These are phyloP conservation scores for Colletotrichum gigasporum DNA, from an alignment of 2,329 filamentous ascomycete species.

Conservation along the genomic window DNA sequence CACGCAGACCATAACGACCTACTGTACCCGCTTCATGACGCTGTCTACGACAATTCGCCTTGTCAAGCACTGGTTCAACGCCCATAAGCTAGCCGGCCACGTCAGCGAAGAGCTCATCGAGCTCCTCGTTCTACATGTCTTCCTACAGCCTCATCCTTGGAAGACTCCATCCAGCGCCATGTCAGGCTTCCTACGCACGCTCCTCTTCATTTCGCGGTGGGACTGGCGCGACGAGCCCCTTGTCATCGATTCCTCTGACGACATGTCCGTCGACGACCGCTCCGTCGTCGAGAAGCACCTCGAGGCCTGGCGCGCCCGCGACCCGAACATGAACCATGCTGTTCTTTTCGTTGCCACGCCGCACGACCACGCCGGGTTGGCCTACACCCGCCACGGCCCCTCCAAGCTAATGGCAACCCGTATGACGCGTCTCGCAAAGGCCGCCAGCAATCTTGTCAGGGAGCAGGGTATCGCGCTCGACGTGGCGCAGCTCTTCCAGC, in stretches of 20 bases:
- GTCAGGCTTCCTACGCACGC: slow-evolving; percentile 82
- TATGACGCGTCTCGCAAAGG: slow-evolving; percentile 83
- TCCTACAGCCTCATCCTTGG: slow-evolving; percentile 86
- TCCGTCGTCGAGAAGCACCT: slow-evolving; percentile 75
- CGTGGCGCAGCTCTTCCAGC: slow-evolving; percentile 73
- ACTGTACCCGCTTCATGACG: slow-evolving; percentile 81
- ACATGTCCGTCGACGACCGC: slow-evolving; percentile 69
- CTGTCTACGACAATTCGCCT: slow-evolving; percentile 86
- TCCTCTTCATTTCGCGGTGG: slow-evolving; percentile 85
- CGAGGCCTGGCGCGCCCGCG: slow-evolving; percentile 85
- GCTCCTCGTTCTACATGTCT: slow-evolving; percentile 80
- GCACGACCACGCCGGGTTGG: slow-evolving; percentile 78
- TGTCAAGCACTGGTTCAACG: slow-evolving; percentile 88
- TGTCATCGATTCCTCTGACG: slow-evolving; percentile 77
- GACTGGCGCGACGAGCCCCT: slow-evolving; percentile 90
- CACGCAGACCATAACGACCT: slow-evolving; percentile 81
- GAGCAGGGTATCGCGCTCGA: slow-evolving; percentile 63
- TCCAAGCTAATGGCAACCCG: slow-evolving; percentile 85
- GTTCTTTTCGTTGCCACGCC: slow-evolving; percentile 85
- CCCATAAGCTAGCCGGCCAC: slow-evolving; percentile 81
- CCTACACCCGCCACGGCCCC: slow-evolving; percentile 78
- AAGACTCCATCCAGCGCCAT: slow-evolving; percentile 77
- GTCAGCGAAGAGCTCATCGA: slow-evolving; percentile 85
- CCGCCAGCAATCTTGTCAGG: slow-evolving; percentile 72
- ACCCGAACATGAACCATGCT: slow-evolving; percentile 86